These are phyloP conservation scores for Colletotrichum theobromicola DNA, from an alignment of 2,329 filamentous ascomycete genomes.

Conservation along the genomic window DNA sequence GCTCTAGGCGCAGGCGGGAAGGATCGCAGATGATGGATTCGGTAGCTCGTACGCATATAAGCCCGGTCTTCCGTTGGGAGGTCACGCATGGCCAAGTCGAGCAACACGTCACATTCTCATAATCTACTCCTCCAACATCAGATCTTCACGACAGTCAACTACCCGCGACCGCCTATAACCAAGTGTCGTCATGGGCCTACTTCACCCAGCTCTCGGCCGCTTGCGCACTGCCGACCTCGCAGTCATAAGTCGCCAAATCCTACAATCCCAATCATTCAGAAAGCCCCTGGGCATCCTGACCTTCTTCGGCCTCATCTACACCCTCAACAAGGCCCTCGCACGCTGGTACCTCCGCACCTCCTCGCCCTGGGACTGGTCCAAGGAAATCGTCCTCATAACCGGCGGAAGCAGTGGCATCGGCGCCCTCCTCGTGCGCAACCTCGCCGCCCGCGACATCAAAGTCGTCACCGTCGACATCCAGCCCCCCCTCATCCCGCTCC, in stretches of 20 bases:
- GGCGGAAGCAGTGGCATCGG: not conserved
- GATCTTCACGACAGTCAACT: not conserved
- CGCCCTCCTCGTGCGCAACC: not conserved
- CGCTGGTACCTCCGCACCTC: not conserved
- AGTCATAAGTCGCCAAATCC: not conserved
- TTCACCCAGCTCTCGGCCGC: not conserved
- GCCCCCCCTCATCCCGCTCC: not conserved
- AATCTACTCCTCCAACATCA: not conserved
- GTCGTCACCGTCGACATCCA: not conserved
- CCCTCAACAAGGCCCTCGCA: not conserved
- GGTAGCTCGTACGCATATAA: not conserved
- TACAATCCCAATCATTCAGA: not conserved
- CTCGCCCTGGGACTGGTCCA: not conserved
- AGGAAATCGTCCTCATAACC: not conserved
- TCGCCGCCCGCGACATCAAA: not conserved
- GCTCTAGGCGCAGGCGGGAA: not conserved
- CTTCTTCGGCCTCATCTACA: not conserved
- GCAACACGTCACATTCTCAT: not conserved
- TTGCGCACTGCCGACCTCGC: not conserved
- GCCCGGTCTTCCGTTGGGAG: not conserved
- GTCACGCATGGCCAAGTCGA: not conserved
- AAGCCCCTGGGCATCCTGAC: not conserved
- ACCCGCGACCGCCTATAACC: not conserved
- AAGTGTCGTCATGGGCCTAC: not conserved
- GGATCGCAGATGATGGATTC: not conserved